These are phyloP conservation scores for Trichoderma sp. DNA, from an alignment of 2,329 filamentous ascomycete species.

Conservation along the genomic window DNA sequence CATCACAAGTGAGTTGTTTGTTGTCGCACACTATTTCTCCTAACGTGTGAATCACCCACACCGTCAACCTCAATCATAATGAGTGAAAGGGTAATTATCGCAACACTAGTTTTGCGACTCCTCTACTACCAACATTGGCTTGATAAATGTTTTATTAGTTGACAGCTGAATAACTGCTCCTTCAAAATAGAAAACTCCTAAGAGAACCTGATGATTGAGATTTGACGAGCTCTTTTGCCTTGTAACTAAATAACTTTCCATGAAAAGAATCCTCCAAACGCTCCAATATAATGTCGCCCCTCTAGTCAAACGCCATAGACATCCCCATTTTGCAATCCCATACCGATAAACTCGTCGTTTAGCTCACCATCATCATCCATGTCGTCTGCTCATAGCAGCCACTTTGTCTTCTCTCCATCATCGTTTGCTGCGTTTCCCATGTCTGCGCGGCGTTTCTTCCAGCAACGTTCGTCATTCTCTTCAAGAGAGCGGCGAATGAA, in stretches of 20 bases:
- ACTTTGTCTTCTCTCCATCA: background rate
- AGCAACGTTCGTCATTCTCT: background rate
- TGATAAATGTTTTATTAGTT: background rate
- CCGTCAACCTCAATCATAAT: background rate
- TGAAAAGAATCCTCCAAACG: background rate
- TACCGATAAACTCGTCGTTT: background rate
- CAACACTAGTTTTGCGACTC: background rate
- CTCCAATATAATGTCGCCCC: background rate
- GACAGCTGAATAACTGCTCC: background rate
- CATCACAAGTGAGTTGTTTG: background rate
- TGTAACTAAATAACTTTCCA: background rate
- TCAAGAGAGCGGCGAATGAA: background rate
- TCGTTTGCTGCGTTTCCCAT: background rate
- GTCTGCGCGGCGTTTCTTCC: background rate
- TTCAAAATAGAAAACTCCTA: background rate
- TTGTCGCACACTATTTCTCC: background rate
- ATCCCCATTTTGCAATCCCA: background rate
- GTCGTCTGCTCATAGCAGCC: background rate
- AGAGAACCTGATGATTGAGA: rapidly evolving
- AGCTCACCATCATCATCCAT: background rate
- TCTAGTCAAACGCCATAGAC: background rate
- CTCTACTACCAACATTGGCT: background rate
- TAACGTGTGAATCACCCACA: background rate
- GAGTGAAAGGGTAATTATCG: background rate
- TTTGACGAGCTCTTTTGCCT: background rate